phyloP scores from a whole-genome alignment of 1,284 basidiomycete species.

The Rhizoctonia solani region DNA sequence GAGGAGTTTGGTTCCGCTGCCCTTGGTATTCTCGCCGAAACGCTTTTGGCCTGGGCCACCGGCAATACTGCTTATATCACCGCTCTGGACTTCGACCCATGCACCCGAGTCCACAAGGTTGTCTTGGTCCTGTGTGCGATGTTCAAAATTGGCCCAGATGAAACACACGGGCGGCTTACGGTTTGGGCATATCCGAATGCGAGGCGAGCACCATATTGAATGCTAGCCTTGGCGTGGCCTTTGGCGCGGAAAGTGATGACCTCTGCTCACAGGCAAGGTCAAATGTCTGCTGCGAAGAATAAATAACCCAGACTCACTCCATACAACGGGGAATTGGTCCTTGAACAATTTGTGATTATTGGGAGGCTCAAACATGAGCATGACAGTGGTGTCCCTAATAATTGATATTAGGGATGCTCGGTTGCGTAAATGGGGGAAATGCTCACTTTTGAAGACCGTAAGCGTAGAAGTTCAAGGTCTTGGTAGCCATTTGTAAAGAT shows the following conservation, averaged over 20 bases:
- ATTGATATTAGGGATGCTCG: background rate
- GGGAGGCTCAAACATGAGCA: conserved; percentile 27
- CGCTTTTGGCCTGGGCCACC: background rate
- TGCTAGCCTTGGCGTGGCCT: background rate
- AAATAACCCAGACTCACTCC: background rate
- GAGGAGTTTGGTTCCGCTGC: background rate
- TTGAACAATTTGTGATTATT: background rate
- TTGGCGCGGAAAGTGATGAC: background rate
- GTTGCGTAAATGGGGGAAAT: background rate
- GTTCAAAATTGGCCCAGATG: background rate
- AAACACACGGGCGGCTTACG: background rate
- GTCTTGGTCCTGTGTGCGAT: background rate
- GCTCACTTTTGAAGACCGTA: conserved; percentile 5
- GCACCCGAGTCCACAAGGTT: conserved; percentile 4
- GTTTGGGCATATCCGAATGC: conserved; percentile 12
- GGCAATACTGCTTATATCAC: conserved; percentile 2
- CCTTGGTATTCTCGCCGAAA: background rate
- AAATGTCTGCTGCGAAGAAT: background rate
- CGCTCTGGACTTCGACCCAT: conserved; percentile 8
- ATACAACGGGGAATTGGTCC: conserved; percentile 22
- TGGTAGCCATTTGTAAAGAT: background rate
- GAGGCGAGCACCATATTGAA: background rate
- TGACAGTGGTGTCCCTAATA: conserved; percentile 7
- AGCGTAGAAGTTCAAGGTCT: conserved; percentile 7
- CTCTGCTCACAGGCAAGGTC: background rate